A percentile compares a stretch with the other conserved stretches of the same genome.
Conservation (phyloP, 306 rosid genomes). For the Lathyrus tuberosus region DNA sequence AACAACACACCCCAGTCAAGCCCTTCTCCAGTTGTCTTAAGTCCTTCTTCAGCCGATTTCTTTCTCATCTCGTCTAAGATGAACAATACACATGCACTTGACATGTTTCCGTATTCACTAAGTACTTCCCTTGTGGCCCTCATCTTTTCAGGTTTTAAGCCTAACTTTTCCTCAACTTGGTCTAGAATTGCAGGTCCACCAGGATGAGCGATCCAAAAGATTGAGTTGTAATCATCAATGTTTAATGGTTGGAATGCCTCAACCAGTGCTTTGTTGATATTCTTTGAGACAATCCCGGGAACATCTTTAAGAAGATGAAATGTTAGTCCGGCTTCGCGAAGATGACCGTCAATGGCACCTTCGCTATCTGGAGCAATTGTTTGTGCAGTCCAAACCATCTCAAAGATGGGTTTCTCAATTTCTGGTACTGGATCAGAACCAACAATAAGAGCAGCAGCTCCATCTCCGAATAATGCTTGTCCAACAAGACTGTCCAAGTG, state of each 20-base stretch:
- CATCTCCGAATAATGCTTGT: not conserved
- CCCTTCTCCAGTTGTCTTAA: not conserved
- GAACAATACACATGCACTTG: not conserved
- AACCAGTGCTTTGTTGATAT: not conserved
- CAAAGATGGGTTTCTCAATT: constrained; percentile 60
- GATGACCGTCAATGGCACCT: constrained; percentile 37
- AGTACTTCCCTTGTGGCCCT: constrained; percentile 25
- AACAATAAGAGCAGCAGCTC: constrained; percentile 41
- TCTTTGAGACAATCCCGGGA: not conserved
- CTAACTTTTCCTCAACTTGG: not conserved
- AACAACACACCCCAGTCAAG: not conserved
- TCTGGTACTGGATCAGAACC: constrained; percentile 62
- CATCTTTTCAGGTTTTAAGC: not conserved
- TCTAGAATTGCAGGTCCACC: constrained; percentile 12
- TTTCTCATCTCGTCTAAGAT: constrained; percentile 52
- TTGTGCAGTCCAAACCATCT: constrained; percentile 55
- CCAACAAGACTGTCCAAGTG: not conserved
- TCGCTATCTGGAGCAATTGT: not conserved
- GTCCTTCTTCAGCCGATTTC: constrained; percentile 36
- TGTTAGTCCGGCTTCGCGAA: constrained; percentile 43
- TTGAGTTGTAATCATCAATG: not conserved
- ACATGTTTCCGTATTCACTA: constrained; percentile 63
- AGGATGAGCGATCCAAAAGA: not conserved
- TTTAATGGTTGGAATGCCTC: not conserved
- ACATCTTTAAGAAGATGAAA: constrained; percentile 39